A percentile compares a stretch with the other conserved stretches of the same genome.
Evolutionary conservation across 2,329 filamentous ascomycete genomes (phyloP).

Genomic region (Endoconidiophora laricicola): DNA sequence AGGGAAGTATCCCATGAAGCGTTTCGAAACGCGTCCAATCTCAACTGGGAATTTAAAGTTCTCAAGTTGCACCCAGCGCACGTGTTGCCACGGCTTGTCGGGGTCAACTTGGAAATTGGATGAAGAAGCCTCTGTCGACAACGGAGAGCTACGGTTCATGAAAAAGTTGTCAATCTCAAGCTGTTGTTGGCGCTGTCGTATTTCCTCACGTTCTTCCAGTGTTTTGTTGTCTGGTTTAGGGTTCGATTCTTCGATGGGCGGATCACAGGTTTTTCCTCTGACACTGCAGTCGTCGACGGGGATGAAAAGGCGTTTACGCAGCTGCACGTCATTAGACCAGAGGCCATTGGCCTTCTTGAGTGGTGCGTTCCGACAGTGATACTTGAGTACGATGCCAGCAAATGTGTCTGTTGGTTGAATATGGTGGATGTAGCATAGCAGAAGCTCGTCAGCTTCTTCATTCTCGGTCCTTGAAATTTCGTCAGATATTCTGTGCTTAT

Average conservation of each 20-base stretch:
- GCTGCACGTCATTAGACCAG: slow-evolving; percentile 88
- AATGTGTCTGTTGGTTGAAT: slow-evolving; percentile 74
- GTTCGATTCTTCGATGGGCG: slow-evolving; percentile 21
- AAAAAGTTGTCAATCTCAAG: slow-evolving; percentile 10
- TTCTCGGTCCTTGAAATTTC: slow-evolving; percentile 25
- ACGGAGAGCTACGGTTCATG: slow-evolving; percentile 2
- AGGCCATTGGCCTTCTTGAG: slow-evolving; percentile 81
- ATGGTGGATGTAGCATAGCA: slow-evolving; percentile 78
- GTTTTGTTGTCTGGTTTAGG: neutral
- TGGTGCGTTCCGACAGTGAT: slow-evolving; percentile 67
- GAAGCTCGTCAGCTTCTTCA: slow-evolving; percentile 51
- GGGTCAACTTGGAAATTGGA: slow-evolving; percentile 12
- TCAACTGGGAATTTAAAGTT: slow-evolving; percentile 54
- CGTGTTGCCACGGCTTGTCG: slow-evolving; percentile 67
- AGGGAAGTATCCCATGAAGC: slow-evolving; percentile 78
- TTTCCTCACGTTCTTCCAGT: slow-evolving; percentile 3
- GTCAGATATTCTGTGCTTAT: slow-evolving; percentile 54
- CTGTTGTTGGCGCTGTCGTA: slow-evolving; percentile 7
- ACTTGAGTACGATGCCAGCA: slow-evolving; percentile 78
- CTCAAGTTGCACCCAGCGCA: slow-evolving; percentile 75
- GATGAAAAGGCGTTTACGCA: slow-evolving; percentile 61
- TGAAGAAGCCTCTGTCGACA: neutral
- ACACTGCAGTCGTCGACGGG: slow-evolving; percentile 81
- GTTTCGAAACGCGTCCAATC: slow-evolving; percentile 68
- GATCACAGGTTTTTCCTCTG: slow-evolving; percentile 54